Conservation (phyloP, 352 stramenopile species). For the Phytophthora multivora region DNA sequence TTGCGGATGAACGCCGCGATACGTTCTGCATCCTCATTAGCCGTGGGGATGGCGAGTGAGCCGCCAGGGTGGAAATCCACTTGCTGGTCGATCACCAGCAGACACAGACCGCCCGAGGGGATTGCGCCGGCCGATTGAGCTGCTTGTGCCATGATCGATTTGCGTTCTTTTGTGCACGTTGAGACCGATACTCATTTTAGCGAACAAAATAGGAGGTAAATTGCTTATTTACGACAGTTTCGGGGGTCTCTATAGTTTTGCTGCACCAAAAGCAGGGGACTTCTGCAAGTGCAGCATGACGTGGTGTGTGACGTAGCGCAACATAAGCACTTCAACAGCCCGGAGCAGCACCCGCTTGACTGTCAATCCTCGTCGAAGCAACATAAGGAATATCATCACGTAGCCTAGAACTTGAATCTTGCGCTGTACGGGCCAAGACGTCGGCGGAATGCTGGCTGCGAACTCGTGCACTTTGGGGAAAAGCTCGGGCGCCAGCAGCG, state of each 20-base stretch:
- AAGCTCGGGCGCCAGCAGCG: constrained; percentile 49
- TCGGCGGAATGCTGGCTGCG: constrained; percentile 36
- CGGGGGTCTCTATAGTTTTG: constrained; percentile 34
- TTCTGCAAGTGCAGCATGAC: constrained; percentile 52
- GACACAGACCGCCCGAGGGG: constrained; percentile 53
- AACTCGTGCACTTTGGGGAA: constrained; percentile 54
- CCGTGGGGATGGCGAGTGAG: constrained; percentile 94
- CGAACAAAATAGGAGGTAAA: constrained; percentile 3
- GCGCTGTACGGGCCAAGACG: constrained; percentile 41
- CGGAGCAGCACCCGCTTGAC: constrained; percentile 56
- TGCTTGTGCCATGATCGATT: constrained; percentile 40
- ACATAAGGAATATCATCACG: constrained; percentile 53
- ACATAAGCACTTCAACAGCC: constrained; percentile 58
- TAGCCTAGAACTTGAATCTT: constrained; percentile 61
- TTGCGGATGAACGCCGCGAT: constrained; percentile 89
- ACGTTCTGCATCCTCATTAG: constrained; percentile 87
- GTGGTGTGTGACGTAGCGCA: constrained; percentile 63
- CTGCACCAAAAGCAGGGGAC: constrained; percentile 24
- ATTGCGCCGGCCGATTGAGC: constrained; percentile 44
- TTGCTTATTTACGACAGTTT: constrained; percentile 7
- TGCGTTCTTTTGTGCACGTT: constrained; percentile 2
- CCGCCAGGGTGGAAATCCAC: constrained; percentile 96
- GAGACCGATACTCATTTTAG: constrained; percentile 10
- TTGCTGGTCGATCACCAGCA: constrained; percentile 96
- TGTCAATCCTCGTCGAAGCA: constrained; percentile 55